Evolutionary conservation across 768 basidiomycete genomes (phyloP), one percentile per base, ranked within the genome.

Genomic region (Lyophyllum semitale): DNA sequence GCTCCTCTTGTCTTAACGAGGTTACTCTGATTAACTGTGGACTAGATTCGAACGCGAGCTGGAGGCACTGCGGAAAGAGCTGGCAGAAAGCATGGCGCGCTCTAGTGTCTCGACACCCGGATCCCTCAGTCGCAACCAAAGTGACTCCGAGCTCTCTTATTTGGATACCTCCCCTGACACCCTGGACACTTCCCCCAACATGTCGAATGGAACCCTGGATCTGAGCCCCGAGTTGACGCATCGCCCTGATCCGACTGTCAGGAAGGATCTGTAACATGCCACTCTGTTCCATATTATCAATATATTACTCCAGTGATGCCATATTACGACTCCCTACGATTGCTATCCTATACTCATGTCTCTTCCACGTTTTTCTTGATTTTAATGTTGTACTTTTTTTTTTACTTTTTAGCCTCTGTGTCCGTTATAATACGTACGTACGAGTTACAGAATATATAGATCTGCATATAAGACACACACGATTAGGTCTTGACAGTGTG

Each of bases 31-130:
- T 44, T 51, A 20, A 56, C 49, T 51, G 40, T 58, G 51, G 58
- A 54, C 42, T 54, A 95, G 94, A 68, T 97, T 97, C 63, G 95
- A 97, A 70, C 84, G 91, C 25, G 95, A 97, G 71, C 75, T 97
- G 23, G 95, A 96, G 66, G 87, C 89, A 6, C 71, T 97, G 35
- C 86, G 95, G 46, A 95, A 93, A 71, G 95, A 97, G 64, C 80
- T 96, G 27, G 93, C 92, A 2, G 89, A 93, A 61, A 77, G 75
- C 13, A 77, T 73, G 23, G 74, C 80, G 18, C 83, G 84, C 17
- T 86, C 77, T 6, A 80, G 78, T 0, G 71, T 70, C 12, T 76
- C 82, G 4, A 88, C 81, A 35, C 86, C 87, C n/a, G 65, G 57
- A 17, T 57, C 53, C 1, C 42, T 48, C 17, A 41, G 55, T 29